Evolutionary conservation across 352 stramenopile genomes (phyloP), one percentile per base, ranked within the genome.

Genomic region (Globisporangium orthogonon): DNA sequence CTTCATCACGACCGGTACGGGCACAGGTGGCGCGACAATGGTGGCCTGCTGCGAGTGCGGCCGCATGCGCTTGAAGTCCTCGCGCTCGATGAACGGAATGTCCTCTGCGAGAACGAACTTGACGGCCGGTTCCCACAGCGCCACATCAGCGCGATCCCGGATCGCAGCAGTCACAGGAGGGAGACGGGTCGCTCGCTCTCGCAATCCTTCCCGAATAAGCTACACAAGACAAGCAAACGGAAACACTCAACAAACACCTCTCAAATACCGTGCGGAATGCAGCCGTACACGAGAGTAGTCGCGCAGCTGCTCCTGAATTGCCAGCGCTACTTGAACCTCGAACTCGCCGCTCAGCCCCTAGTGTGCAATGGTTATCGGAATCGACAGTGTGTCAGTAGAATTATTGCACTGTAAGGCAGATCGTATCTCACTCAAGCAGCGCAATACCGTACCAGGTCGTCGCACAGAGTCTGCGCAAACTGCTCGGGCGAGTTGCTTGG

Each of bases 11-110:
- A 66, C 56, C 1, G 66, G 59, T 14, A 58, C 50, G 13, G 73
- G 62, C 3, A 63, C 55, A 2, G 71, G 60, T 29, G 64, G 43
- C 55, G 66, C 60, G 0, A 78, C 60, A 0, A 79, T 61, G 23
- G 63, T 87, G 51, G 61, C 74, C 33, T 85, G 76, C 35, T 85
- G 76, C 31, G 74, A 86, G 28, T 86, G 70, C 2, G 79, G 66
- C 31, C 81, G 74, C 77, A 90, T 92, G 30, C 83, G 72, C 60
- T 90, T 90, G 53, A 88, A 90, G 45, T 92, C 83, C 35, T 90
- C 79, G 15, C 79, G 77, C 56, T 92, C 83, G 15, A 90, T 56
- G 44, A 83, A 68, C 23, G 76, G 63, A 37, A 92, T 86, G 56
- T 92, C 83, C 17, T 92, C 83, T 0, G 79, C 76, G 15, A 90